phyloP scores from a whole-genome alignment of 345 rosid genomes.

The Brassica rapa region DNA sequence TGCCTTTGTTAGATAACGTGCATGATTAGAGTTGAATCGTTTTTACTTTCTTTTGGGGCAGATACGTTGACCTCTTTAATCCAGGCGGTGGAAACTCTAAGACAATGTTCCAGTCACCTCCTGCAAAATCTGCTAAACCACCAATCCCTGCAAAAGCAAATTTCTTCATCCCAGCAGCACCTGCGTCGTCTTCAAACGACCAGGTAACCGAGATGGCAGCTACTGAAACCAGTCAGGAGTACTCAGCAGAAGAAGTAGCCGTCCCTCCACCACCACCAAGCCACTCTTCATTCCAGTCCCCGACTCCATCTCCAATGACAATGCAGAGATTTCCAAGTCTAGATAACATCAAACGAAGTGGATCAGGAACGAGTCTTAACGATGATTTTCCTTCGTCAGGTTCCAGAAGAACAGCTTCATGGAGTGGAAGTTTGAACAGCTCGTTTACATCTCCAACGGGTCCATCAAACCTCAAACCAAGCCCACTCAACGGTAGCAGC shows the following conservation, averaged over 20 bases:
- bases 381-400: conserved; percentile 38
- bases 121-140: conserved; percentile 68
- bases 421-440: conserved; percentile 72
- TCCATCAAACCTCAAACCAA: conserved; percentile 30
- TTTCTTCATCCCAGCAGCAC: conserved; percentile 70
- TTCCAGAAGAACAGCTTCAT: conserved; percentile 77
- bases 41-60: conserved; percentile 4
- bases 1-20: neutral
- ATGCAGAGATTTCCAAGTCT: conserved; percentile 49
- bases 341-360: conserved; percentile 56
- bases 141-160: conserved; percentile 67
- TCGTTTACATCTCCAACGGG: conserved; percentile 43
- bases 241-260: conserved; percentile 30
- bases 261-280: conserved; percentile 28
- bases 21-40: neutral
- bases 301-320: conserved; percentile 40
- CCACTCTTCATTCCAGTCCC: conserved; percentile 44
- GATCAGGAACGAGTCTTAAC: conserved; percentile 30
- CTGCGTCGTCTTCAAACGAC: conserved; percentile 51
- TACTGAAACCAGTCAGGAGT: conserved; percentile 51
- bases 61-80: conserved; percentile 40
- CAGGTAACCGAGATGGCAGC: conserved; percentile 49
- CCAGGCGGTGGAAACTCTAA: conserved; percentile 88
- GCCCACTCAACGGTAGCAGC: conserved; percentile 48
- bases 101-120: conserved; percentile 63